Base-by-base conservation (phyloP, 2,329 filamentous ascomycete genomes). In the Zasmidium cellare region DNA sequence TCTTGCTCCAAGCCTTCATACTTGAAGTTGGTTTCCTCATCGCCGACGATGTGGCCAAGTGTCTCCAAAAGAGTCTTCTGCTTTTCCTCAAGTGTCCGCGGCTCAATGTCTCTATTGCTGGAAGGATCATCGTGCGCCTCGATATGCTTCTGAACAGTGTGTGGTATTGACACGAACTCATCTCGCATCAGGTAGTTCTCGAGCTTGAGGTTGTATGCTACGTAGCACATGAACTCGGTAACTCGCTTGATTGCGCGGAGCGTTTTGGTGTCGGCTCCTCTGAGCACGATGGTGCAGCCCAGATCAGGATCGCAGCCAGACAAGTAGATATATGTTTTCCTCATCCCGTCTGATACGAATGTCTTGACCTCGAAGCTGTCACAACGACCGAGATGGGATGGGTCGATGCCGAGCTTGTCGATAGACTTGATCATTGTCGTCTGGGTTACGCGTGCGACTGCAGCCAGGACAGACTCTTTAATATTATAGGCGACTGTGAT, bases 211-310 rank as follows among this genome's bases (percentile, higher is more conserved):
- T 97, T 99, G 76, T 99, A 99, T 12, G 97, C 92, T 19, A 99
- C 96, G 67, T 97, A 99, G 38, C 96, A 89, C 93, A 99, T 97
- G 71, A 99, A 97, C 71, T 99, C 94, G 11, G 93, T 94, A 65
- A 99, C 94, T 53, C 87, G 85, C 76, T 99, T 99, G 74, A 99
- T 86, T 66, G 87, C 90, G 1, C 86, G 80, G 18, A 99, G 81
- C 0, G 86, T 80, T 49, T 84, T 78, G 25, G 86, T 87, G 58
- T 89, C 86, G 2, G 89, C 90, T 1, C 94, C 94, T 47, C 94
- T 87, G 20, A 99, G 79, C 12, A 92, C 91, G 66, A 99, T 96
- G 0, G 94, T 99, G 71, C 94, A 97, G 0, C 94, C 96, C 1
- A 99, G 84, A 59, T 96, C 89, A 62, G 90, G 91, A 9, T 89